Conservation (phyloP, 2,329 filamentous ascomycete species). For the Colletotrichum graminicola region DNA sequence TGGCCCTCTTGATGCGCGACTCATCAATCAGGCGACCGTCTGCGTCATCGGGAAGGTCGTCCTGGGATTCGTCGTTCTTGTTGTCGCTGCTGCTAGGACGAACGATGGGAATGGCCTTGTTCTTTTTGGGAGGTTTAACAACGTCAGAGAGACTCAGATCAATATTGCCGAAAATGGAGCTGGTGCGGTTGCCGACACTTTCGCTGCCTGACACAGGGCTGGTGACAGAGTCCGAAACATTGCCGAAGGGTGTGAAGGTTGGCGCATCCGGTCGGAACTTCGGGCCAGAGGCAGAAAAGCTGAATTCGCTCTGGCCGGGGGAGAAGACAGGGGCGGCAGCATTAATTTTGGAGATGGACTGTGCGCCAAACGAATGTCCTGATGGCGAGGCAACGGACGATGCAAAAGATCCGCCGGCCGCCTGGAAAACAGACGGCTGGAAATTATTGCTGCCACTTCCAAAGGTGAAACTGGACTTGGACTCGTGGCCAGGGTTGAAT, state of each 20-base stretch:
- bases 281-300: slow-evolving; percentile 74
- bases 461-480: slow-evolving; percentile 66
- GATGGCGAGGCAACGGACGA: slow-evolving; percentile 52
- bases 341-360: slow-evolving; percentile 70
- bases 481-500: slow-evolving; percentile 71
- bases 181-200: slow-evolving; percentile 54
- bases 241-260: slow-evolving; percentile 75
- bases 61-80: slow-evolving; percentile 45
- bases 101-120: slow-evolving; percentile 87
- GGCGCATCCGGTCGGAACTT: slow-evolving; percentile 84
- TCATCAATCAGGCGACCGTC: slow-evolving; percentile 73
- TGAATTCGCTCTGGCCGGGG: slow-evolving; percentile 74
- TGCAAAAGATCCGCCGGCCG: slow-evolving; percentile 48
- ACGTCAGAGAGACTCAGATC: slow-evolving; percentile 72
- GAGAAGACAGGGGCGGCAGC: slow-evolving; percentile 78
- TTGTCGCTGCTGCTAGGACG: slow-evolving; percentile 68
- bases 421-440: slow-evolving; percentile 63
- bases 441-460: slow-evolving; percentile 57
- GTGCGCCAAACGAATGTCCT: slow-evolving; percentile 55
- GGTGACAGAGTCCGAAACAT: slow-evolving; percentile 61
- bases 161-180: slow-evolving; percentile 78
- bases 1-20: slow-evolving; percentile 80
- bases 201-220: slow-evolving; percentile 62
- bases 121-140: slow-evolving; percentile 75
- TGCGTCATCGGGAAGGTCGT: slow-evolving; percentile 60